These are phyloP conservation scores for Aegilops speltoides DNA, from an alignment of 176 grass and related monocot genomes.

Conservation along the genomic window DNA sequence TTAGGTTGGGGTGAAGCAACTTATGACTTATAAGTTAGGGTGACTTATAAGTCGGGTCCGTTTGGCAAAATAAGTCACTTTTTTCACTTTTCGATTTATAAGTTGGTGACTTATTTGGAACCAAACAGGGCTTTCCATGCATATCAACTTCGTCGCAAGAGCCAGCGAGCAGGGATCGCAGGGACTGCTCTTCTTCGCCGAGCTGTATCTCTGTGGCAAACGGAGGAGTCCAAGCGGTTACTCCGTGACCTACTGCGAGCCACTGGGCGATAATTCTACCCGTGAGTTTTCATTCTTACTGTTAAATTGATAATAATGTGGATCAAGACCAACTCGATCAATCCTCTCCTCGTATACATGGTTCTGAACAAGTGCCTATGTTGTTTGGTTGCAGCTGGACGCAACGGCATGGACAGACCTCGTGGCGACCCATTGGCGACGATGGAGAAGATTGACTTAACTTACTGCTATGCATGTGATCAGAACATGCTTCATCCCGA, in stretches of 20 bases:
- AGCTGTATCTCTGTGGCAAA: background rate
- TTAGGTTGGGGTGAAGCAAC: too few species aligned
- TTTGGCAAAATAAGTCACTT: too few species aligned
- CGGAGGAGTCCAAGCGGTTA: background rate
- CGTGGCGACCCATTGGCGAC: background rate
- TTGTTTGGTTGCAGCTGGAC: background rate
- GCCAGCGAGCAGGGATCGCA: background rate
- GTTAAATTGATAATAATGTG: too few species aligned
- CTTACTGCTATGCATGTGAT: background rate
- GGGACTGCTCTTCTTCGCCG: background rate
- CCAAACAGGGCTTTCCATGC: too few species aligned
- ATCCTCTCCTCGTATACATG: background rate
- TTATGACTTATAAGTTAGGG: too few species aligned
- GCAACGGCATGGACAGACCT: background rate
- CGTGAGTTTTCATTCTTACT: background rate
- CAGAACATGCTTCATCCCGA: background rate
- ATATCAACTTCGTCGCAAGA: background rate
- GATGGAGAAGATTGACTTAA: background rate
- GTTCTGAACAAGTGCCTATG: background rate
- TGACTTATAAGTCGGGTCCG: too few species aligned
- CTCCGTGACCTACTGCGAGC: background rate
- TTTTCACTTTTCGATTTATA: too few species aligned
- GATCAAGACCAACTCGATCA: background rate
- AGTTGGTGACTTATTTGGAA: too few species aligned
- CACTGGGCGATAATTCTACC: background rate